Base-by-base conservation (phyloP, 306 rosid genomes). In the Echinosophora koreensis region DNA sequence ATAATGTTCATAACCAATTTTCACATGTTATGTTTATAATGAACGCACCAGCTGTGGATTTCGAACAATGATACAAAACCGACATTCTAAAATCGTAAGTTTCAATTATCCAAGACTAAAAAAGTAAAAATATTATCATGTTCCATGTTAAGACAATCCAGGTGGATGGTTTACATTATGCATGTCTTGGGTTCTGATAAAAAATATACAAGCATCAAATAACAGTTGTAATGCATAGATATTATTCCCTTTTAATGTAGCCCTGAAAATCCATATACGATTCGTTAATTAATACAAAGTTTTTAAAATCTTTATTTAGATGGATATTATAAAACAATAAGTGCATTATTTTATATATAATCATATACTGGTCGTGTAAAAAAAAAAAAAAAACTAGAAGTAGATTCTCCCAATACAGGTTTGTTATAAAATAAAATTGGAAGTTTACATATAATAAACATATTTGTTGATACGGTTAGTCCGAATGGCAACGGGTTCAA, bases 21-120 rank as follows among this genome's bases (percentile, higher is more conserved):
- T 78, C 82, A 78, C 77, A 61, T 77, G 81, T 32, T 57, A 68
- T 67, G 82, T 69, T 56, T 69, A 32, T 34, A 12, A 34, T 47
- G 66, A 17, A 69, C 27, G 41, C 46, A 69, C 52, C 70, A 13
- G 7, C 32, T 3, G 15, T 56, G 30, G 2, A 13, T 32, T 61
- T 12, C 4, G 47, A n/a, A 34, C 46, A 14, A 61, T 12, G 8
- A 8, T 27, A 54, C 5, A 41, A 41, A 69, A 15, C 66, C 71
- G 37, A 70, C 57, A 70, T 70, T 78, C 55, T 66, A 66, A 77
- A 10, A 28, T 50, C 34, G n/a, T 8, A 27, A 55, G 52, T 38
- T 76, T 55, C 59, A 42, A 67, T 55, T 77, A 2, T 30, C 16
- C 4, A 50, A 46, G 15, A 72, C 37, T 50, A 13, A 13, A 15